Evolutionary conservation across 2,329 filamentous ascomycete species (phyloP).

Genomic region (Fusarium sp.): DNA sequence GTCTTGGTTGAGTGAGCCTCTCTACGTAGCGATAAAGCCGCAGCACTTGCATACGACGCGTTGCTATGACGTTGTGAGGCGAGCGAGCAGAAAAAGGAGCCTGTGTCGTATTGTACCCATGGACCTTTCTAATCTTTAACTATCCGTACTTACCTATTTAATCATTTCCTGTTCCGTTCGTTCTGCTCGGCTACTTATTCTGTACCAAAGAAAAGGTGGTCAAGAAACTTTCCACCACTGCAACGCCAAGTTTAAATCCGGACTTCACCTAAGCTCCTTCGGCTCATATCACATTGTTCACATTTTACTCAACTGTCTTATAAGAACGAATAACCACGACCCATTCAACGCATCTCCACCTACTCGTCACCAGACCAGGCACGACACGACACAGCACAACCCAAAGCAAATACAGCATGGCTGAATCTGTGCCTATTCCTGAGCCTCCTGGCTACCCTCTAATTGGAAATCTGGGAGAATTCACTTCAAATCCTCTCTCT

Average conservation of each 20-base stretch:
- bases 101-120: not conserved
- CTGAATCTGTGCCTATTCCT: slow-evolving; percentile 61
- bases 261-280: not conserved
- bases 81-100: slow-evolving; percentile 2
- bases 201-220: not conserved
- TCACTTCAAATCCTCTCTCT: slow-evolving; percentile 65
- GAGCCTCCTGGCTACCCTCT: slow-evolving; percentile 70
- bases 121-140: not conserved
- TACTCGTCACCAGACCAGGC: not conserved
- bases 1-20: not conserved
- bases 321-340: not conserved
- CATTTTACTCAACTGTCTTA: not conserved
- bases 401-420: slow-evolving; percentile 36
- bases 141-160: not conserved
- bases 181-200: not conserved
- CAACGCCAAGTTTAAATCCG: slow-evolving; percentile 1
- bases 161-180: not conserved
- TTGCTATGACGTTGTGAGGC: slow-evolving; percentile 16
- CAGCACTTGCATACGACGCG: not conserved
- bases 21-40: not conserved
- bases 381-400: not conserved
- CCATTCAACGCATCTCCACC: not conserved
- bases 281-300: slow-evolving; percentile 1
- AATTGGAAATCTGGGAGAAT: slow-evolving; percentile 70
- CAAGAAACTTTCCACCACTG: slow-evolving; percentile 8